Conservation (phyloP, 2,329 filamentous ascomycete species). For the Aspergillus versicolor region DNA sequence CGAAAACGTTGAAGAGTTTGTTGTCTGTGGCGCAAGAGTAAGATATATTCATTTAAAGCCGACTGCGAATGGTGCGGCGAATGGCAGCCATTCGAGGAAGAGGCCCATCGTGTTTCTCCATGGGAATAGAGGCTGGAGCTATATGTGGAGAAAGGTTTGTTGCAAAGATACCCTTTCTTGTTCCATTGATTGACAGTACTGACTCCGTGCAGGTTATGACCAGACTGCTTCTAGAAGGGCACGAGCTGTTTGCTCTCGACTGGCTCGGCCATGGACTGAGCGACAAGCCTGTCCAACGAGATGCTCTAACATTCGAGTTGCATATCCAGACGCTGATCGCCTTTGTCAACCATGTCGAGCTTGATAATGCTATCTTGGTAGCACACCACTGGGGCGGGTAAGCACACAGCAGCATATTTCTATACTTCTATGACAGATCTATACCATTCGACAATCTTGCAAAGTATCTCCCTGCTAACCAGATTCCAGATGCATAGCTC, state of each 20-base stretch:
- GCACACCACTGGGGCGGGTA: not conserved
- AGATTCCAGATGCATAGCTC: not conserved
- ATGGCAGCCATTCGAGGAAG: not conserved
- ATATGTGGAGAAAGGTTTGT: not conserved
- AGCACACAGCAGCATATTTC: not conserved
- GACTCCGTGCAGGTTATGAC: not conserved
- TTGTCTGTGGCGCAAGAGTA: not conserved
- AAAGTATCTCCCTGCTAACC: not conserved
- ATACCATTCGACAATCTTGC: too few species aligned
- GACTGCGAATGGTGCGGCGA: not conserved
- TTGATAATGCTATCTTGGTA: not conserved
- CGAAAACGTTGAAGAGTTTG: not conserved
- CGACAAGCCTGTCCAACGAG: not conserved
- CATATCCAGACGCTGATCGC: not conserved
- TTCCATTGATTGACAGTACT: too few species aligned
- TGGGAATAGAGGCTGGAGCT: not conserved
- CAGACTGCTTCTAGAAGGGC: not conserved
- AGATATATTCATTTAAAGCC: not conserved
- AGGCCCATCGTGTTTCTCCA: not conserved
- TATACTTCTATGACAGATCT: too few species aligned
- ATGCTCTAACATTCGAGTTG: not conserved
- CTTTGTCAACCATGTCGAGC: not conserved
- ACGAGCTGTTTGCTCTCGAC: slow-evolving; percentile 1
- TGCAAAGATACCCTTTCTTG: too few species aligned
- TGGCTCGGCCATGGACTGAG: not conserved